phyloP scores from a whole-genome alignment of 768 basidiomycete species.

The Aureoboletus auriporus region DNA sequence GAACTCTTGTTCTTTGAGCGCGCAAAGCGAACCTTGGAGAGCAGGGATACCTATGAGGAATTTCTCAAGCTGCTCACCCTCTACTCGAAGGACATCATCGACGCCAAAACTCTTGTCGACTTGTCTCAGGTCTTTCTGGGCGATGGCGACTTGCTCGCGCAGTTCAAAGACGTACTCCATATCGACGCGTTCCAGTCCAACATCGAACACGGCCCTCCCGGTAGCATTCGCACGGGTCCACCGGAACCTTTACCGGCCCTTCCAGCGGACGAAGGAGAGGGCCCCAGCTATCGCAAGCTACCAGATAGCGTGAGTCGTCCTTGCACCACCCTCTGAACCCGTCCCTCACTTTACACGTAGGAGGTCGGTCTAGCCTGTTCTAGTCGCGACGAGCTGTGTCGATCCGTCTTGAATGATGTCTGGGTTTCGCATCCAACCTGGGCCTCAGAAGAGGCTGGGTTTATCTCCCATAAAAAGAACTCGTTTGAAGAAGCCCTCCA shows the following conservation, averaged over 20 bases:
- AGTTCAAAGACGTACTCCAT: slow-evolving; percentile 84
- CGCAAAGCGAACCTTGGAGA: slow-evolving; percentile 76
- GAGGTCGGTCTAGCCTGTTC: slow-evolving; percentile 90
- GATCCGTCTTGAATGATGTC: slow-evolving; percentile 93
- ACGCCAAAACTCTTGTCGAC: slow-evolving; percentile 76
- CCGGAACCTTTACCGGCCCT: slow-evolving; percentile 75
- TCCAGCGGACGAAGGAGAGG: slow-evolving; percentile 80
- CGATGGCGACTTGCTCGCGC: slow-evolving; percentile 70
- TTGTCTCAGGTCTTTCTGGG: slow-evolving; percentile 79
- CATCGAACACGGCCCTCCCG: slow-evolving; percentile 67
- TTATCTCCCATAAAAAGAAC: slow-evolving; percentile 95
- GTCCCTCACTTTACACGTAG: slow-evolving; percentile 37
- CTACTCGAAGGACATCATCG: slow-evolving; percentile 90
- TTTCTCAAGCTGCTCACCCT: slow-evolving; percentile 91
- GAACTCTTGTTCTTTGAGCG: slow-evolving; percentile 94
- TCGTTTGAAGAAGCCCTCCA: slow-evolving; percentile 93
- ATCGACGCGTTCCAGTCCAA: slow-evolving; percentile 67
- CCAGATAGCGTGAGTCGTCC: slow-evolving; percentile 73
- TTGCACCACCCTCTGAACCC: not conserved
- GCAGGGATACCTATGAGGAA: slow-evolving; percentile 80
- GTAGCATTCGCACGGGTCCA: slow-evolving; percentile 71
- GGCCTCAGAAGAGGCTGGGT: slow-evolving; percentile 95
- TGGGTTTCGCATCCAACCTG: slow-evolving; percentile 99
- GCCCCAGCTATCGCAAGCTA: slow-evolving; percentile 89
- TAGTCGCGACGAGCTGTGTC: slow-evolving; percentile 89